Evolutionary conservation across 1,284 basidiomycete species (phyloP).

Genomic region (Ustilago crameri): DNA sequence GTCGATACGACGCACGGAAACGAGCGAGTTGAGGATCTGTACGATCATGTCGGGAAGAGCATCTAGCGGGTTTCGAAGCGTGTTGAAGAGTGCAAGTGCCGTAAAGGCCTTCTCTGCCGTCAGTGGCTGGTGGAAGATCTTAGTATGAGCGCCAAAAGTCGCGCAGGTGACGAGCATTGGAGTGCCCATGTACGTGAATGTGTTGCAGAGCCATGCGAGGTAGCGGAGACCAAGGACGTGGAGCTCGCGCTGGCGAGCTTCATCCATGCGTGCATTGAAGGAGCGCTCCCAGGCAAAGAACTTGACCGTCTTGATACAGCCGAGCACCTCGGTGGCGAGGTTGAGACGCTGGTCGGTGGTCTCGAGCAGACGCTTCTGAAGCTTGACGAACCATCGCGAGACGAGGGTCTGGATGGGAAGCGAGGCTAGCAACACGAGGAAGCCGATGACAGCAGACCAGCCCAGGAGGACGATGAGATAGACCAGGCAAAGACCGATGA

Average conservation of each 20-base stretch:
- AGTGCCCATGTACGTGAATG: constrained; percentile 72
- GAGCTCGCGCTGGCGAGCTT: constrained; percentile 70
- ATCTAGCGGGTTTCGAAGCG: constrained; percentile 60
- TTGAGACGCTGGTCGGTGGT: constrained; percentile 73
- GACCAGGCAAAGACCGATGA: constrained; percentile 70
- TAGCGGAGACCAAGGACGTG: constrained; percentile 69
- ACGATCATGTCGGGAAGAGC: constrained; percentile 69
- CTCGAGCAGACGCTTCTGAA: constrained; percentile 70
- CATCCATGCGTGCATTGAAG: constrained; percentile 71
- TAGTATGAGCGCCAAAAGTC: constrained; percentile 76
- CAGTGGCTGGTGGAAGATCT: constrained; percentile 70
- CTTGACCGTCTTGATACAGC: constrained; percentile 73
- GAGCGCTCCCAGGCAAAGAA: constrained; percentile 73
- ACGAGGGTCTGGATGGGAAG: constrained; percentile 66
- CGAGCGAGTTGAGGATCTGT: constrained; percentile 69
- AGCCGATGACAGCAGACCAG: constrained; percentile 70
- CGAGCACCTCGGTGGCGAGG: constrained; percentile 72
- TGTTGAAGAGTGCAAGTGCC: constrained; percentile 72
- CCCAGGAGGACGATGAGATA: constrained; percentile 72
- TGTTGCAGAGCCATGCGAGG: constrained; percentile 68
- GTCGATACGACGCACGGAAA: constrained; percentile 68
- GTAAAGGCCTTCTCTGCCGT: constrained; percentile 72
- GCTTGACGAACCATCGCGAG: constrained; percentile 70
- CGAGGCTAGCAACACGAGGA: constrained; percentile 62
- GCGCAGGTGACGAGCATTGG: constrained; percentile 75